A percentile compares a stretch with the other conserved stretches of the same genome.
Conservation (phyloP, 164 flowering plant species). For the Macadamia integrifolia region DNA sequence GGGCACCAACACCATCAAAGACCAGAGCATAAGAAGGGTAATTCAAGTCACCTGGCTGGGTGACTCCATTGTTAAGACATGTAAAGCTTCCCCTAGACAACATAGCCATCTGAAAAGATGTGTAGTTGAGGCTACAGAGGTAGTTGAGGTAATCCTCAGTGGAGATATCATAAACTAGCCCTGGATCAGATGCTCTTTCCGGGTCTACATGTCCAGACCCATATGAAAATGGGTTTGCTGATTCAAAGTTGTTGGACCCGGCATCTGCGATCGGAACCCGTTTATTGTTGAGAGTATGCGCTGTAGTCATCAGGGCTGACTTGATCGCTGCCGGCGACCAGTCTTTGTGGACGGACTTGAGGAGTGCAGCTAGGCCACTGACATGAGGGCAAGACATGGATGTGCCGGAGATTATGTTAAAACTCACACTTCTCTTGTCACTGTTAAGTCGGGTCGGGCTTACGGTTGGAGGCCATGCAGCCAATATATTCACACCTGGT, state of each 20-base stretch:
- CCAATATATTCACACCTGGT: conserved; percentile 70
- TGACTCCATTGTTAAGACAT: conserved; percentile 24
- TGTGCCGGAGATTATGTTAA: conserved; percentile 69
- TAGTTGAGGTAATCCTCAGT: conserved; percentile 44
- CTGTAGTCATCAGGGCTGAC: conserved; percentile 81
- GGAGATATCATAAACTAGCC: conserved; percentile 52
- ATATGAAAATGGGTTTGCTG: conserved; percentile 48
- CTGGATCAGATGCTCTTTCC: conserved; percentile 55
- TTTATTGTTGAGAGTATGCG: conserved; percentile 39
- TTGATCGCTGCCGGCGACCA: conserved; percentile 73
- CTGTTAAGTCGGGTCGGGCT: conserved; percentile 34
- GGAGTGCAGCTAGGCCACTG: conserved; percentile 58
- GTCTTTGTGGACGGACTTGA: conserved; percentile 47
- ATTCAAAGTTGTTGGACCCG: conserved; percentile 9
- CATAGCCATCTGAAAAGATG: conserved; percentile 30
- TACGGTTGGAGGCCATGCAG: conserved; percentile 59
- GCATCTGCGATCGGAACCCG: conserved; percentile 34
- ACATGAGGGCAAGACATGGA: conserved; percentile 88
- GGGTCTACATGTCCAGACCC: conserved; percentile 84
- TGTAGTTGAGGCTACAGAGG: conserved; percentile 55
- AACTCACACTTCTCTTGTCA: conserved; percentile 49
- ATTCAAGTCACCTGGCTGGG: conserved; percentile 46
- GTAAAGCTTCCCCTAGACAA: conserved; percentile 27
- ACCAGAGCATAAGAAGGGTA: conserved; percentile 64
- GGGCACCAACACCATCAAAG: conserved; percentile 12